Base-by-base conservation (phyloP, 495 filamentous ascomycete species). In the Staphylotrichum longicolle region DNA sequence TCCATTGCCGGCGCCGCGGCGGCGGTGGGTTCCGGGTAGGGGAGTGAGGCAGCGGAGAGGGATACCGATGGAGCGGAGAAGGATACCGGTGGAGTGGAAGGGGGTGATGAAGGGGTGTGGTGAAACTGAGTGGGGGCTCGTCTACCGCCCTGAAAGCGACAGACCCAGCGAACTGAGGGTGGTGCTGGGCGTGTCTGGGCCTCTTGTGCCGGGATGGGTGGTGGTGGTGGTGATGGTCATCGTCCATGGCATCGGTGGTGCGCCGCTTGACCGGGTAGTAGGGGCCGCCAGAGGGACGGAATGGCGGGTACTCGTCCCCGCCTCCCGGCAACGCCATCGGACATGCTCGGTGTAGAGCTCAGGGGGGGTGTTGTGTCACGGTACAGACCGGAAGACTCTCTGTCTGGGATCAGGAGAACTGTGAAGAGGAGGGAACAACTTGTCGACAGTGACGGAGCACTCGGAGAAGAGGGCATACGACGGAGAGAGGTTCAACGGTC, bases 301-400 rank as follows among this genome's bases (percentile, higher is more conserved):
- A 54, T 40, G 70, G 68, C 63, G 63, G 68, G 68, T 62, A 62
- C 7, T 65, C 57, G 66, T 68, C 63, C 68, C 72, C 70, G 68
- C 70, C 72, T 66, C 52, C 48, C 60, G 63, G 70, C n/a, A 57
- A 54, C 60, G 70, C 72, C 72, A 74, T 74, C 60, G 70, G 63
- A 71, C 72, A 74, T 74, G 57, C 66, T 74, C 71, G 58, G 60
- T 8, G 51, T 39, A 7, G 15, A 5, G 51, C 33, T 32, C 9
- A 33, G 32, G 35, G 20, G 30, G 35, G 30, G 27, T 5, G 10
- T 8, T 33, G 48, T 60, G 39, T 47, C 32, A 60, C 47, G 42
- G 14, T 7, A 37, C 5, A 15, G 45, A 12, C 3, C 34, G 50
- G 34, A 11, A 54, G 52, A 41, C 1, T 30, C 15, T 42, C 5